phyloP scores from a whole-genome alignment of 176 grass and related monocot genomes.

The Juncus inflexus region DNA sequence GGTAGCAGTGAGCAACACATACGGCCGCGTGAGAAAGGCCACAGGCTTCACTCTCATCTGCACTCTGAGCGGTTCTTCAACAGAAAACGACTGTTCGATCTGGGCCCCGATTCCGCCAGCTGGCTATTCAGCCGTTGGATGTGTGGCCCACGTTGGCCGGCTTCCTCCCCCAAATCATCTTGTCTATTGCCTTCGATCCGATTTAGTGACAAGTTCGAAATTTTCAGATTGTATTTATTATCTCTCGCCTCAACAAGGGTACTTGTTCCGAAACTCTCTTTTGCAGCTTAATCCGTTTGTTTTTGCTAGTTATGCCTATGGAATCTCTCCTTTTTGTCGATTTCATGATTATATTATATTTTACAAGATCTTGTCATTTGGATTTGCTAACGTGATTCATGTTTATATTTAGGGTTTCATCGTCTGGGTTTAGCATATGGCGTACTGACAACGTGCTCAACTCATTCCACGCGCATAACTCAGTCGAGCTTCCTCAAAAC shows the following conservation, averaged over 20 bases:
- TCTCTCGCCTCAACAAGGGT: slow-evolving; percentile 42
- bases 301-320: slow-evolving; percentile 8
- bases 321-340: slow-evolving; percentile 6
- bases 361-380: slow-evolving; percentile 37
- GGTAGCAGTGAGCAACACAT: slow-evolving; percentile 85
- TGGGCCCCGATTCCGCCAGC: slow-evolving; percentile 79
- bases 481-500: slow-evolving; percentile 51
- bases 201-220: slow-evolving; percentile 66
- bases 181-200: slow-evolving; percentile 82
- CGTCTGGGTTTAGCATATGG: slow-evolving; percentile 80
- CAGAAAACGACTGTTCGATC: slow-evolving; percentile 70
- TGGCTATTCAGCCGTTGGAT: slow-evolving; percentile 85
- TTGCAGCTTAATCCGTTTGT: neutral
- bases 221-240: slow-evolving; percentile 76
- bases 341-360: neutral
- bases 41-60: slow-evolving; percentile 75
- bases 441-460: slow-evolving; percentile 77
- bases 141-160: slow-evolving; percentile 66
- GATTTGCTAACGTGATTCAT: neutral
- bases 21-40: slow-evolving; percentile 92
- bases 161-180: slow-evolving; percentile 78
- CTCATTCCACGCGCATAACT: slow-evolving; percentile 71
- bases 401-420: slow-evolving; percentile 31
- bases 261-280: slow-evolving; percentile 18
- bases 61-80: slow-evolving; percentile 45